Evolutionary conservation across 75 land plant genomes (phyloP), one percentile per base, ranked within the genome.

Genomic region (Selaginella tamariscina): DNA sequence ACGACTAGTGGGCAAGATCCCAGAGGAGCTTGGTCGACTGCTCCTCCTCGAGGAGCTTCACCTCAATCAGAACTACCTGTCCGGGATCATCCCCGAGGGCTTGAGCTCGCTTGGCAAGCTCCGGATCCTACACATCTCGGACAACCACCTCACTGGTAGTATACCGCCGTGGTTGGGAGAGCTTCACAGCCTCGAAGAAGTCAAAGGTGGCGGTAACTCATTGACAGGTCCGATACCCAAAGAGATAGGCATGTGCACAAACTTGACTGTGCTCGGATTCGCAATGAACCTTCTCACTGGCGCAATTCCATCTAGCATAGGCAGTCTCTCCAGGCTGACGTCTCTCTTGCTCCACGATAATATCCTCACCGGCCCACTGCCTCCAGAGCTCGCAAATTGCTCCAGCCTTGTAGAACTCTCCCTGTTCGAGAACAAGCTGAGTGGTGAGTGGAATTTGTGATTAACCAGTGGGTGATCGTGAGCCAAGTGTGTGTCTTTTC

Each of bases 131-230:
- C 15, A 39, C 49, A 39, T 39, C 49, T 39, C 62, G 9, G 62
- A 59, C 26, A 59, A 59, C 26, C 62, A 59, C n/a, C 26, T 59
- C 62, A 59, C n/a, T n/a, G 62, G 62, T 8, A 59, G 62, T 8
- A 59, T 59, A 5, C 62, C 62, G 8, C 9, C 62, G 21, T 59
- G 62, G 62, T 9, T 59, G 5, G 62, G 26, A 21, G 23, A 59
- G 27, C 26, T 59, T 59, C 62, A 27, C 5, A 59, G 21, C 5
- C 62, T 59, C 23, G 18, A 59, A 59, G 62, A 59, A 23, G 62
- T 59, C 5, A 8, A 23, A 59, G 21, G 9, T 8, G 62, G 62
- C 2, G 62, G 62, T 9, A 59, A 59, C 21, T 8, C 62, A 5
- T 59, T 59, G 21, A 23, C 62, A 23, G 62, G 62, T 59, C n/a